Evolutionary conservation across 306 rosid genomes (phyloP).

Genomic region (Herpetospermum pedunculosum): DNA sequence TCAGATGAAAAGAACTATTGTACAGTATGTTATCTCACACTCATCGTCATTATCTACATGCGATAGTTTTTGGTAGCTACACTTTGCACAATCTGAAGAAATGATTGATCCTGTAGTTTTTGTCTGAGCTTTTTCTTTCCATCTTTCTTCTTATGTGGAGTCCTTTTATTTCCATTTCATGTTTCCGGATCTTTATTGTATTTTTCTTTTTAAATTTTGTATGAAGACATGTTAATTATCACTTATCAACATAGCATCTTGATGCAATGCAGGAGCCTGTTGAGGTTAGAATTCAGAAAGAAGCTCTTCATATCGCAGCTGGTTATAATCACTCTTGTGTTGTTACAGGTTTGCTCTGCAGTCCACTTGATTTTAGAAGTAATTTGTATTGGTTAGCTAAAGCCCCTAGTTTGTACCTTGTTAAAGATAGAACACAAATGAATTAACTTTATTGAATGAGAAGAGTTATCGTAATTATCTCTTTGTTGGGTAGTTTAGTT

Average conservation of each 20-base stretch:
- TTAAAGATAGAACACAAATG: background rate
- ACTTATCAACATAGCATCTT: constrained; percentile 8
- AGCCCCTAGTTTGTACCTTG: background rate
- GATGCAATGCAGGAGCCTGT: constrained; percentile 60
- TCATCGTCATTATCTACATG: background rate
- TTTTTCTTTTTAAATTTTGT: background rate
- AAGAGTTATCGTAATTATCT: background rate
- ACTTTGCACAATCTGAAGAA: background rate
- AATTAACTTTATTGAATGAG: background rate
- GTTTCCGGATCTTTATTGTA: background rate
- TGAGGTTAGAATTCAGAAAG: constrained; percentile 53
- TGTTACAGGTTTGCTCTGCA: constrained; percentile 51
- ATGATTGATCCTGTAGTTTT: background rate
- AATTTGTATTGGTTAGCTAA: background rate
- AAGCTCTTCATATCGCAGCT: constrained; percentile 57
- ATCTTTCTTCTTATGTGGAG: background rate
- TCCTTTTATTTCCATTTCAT: background rate
- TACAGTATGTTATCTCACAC: constrained; percentile 31
- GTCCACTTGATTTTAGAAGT: background rate
- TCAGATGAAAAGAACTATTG: constrained; percentile 35
- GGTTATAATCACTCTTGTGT: constrained; percentile 89
- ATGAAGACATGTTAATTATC: background rate
- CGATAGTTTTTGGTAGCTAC: background rate
- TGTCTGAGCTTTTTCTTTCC: background rate
- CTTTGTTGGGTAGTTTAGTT: background rate